Evolutionary conservation across 2,329 filamentous ascomycete species (phyloP).

Genomic region (Chaetomiaceae sp.): DNA sequence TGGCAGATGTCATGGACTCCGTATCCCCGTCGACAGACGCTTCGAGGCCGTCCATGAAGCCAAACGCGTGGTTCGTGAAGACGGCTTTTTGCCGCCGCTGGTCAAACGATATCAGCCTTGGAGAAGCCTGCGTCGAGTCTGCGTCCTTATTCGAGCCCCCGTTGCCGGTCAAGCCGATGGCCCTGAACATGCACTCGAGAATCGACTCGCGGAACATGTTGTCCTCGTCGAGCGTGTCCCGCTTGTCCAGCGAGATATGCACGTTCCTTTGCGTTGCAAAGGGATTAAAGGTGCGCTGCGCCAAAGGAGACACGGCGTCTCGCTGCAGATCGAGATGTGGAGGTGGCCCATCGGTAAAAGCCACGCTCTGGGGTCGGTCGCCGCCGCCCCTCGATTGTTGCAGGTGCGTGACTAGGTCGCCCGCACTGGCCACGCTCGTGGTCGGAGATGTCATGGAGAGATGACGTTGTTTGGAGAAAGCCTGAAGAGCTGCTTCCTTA

Average conservation of each 20-base stretch:
- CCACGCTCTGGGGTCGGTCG: constrained; percentile 33
- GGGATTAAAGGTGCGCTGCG: constrained; percentile 48
- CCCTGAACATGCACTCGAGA: constrained; percentile 91
- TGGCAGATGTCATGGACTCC: constrained; percentile 73
- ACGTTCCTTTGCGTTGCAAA: constrained; percentile 48
- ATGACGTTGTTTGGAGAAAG: constrained; percentile 46
- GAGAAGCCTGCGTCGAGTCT: constrained; percentile 78
- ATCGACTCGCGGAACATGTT: constrained; percentile 83
- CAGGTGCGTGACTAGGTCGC: constrained; percentile 74
- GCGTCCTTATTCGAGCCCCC: constrained; percentile 59
- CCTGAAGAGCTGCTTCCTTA: constrained; percentile 72
- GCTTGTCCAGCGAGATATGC: constrained; percentile 54
- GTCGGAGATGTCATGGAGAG: constrained; percentile 39
- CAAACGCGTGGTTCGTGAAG: constrained; percentile 79
- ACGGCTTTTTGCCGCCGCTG: constrained; percentile 71
- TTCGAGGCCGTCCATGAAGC: constrained; percentile 81
- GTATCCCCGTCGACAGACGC: constrained; percentile 72
- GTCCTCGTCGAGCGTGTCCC: constrained; percentile 84
- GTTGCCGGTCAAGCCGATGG: constrained; percentile 71
- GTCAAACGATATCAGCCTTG: constrained; percentile 77
- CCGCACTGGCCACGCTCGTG: constrained; percentile 54
- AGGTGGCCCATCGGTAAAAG: constrained; percentile 22
- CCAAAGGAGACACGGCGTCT: constrained; percentile 40
- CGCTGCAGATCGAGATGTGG: constrained; percentile 28
- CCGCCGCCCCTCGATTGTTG: constrained; percentile 60